phyloP scores from a whole-genome alignment of 176 grass and related monocot species.

The Triticum dicoccoides region DNA sequence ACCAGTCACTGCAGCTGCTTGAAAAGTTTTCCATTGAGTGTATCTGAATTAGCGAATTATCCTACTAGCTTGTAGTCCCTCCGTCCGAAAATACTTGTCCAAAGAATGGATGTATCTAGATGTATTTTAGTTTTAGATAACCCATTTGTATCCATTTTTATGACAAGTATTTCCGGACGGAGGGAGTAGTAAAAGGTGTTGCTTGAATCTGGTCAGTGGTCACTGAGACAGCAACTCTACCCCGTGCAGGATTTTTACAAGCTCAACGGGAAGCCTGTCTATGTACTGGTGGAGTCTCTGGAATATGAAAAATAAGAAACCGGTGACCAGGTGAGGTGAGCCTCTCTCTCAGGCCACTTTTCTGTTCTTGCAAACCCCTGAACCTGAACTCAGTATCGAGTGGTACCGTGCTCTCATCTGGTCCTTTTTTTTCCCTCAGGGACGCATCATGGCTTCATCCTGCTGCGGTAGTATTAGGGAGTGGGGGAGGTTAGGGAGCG shows the following conservation, averaged over 20 bases:
- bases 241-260: constrained; percentile 57
- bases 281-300: constrained; percentile 73
- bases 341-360: background rate
- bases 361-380: background rate
- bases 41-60: background rate
- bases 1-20: background rate
- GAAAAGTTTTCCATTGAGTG: background rate
- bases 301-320: constrained; percentile 44
- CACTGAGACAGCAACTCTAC: background rate
- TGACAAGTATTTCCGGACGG: too few relatives aligned
- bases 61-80: background rate
- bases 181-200: background rate
- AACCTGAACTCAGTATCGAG: background rate
- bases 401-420: background rate
- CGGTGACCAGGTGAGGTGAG: constrained; percentile 43
- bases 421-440: background rate
- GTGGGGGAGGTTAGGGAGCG: constrained; percentile 2
- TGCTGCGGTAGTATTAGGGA: constrained; percentile 21
- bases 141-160: too few relatives aligned
- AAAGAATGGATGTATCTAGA: too few relatives aligned
- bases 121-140: too few relatives aligned
- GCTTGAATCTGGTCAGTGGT: background rate
- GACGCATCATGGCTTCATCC: constrained; percentile 16
- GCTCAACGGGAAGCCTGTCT: constrained; percentile 76
- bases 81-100: too few relatives aligned